Percentiles rank a stretch among this genome's conserved stretches.
phyloP scores from a whole-genome alignment of 2,329 filamentous ascomycete species.

The Pseudogymnoascus sp. region DNA sequence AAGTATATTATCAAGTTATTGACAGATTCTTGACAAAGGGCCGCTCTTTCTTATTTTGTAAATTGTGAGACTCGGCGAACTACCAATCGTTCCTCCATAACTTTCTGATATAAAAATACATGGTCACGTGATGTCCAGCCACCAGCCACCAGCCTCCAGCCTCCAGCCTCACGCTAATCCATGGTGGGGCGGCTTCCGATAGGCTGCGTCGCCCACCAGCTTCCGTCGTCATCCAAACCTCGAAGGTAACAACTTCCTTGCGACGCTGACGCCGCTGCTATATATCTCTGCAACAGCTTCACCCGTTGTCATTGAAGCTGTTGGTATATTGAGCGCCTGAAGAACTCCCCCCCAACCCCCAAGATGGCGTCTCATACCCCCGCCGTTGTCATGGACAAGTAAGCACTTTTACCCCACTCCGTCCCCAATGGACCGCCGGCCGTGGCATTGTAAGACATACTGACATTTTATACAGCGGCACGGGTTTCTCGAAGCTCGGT shows the following conservation, averaged over 20 bases:
- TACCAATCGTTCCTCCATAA: not conserved
- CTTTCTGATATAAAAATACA: not conserved
- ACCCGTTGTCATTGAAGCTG: not conserved
- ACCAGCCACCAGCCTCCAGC: not conserved
- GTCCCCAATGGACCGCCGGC: not conserved
- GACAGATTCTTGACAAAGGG: not conserved
- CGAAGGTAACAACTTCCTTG: conserved; percentile 6
- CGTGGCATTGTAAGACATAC: conserved; percentile 13
- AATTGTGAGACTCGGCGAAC: not conserved
- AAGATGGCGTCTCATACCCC: conserved; percentile 96
- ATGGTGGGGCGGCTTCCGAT: conserved; percentile 7
- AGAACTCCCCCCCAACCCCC: conserved; percentile 15
- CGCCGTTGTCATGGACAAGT: conserved; percentile 99
- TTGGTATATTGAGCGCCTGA: conserved; percentile 4
- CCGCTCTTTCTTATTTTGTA: conserved; percentile 3
- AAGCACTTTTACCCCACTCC: conserved; percentile 42
- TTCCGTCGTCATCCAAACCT: conserved; percentile 9
- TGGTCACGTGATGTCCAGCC: not conserved
- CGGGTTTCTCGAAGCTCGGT: conserved; percentile 99
- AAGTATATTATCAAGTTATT: not conserved
- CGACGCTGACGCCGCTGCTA: not conserved
- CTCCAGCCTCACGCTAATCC: conserved; percentile 5
- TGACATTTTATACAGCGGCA: conserved; percentile 61
- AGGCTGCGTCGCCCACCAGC: conserved; percentile 7
- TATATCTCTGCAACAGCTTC: conserved; percentile 8